A percentile compares a stretch with the other conserved stretches of the same genome.
Conservation (phyloP, 2,329 filamentous ascomycete species). For the Monosporascus sp. region DNA sequence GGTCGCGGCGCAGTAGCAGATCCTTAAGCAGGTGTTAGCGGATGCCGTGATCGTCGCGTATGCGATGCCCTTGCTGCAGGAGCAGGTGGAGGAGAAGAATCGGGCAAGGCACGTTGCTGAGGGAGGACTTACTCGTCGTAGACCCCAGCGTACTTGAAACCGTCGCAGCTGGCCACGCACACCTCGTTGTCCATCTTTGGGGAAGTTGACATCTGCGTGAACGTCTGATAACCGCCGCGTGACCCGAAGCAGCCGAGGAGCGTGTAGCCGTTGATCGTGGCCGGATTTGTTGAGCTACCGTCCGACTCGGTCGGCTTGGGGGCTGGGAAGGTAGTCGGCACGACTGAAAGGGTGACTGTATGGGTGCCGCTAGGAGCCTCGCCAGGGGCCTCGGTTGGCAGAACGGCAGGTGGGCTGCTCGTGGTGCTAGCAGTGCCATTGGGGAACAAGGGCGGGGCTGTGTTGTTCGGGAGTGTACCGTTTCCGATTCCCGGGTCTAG, state of each 20-base stretch:
- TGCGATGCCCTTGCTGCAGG: not conserved
- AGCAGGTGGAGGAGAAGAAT: not conserved
- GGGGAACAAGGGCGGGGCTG: slow-evolving; percentile 1
- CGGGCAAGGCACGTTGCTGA: not conserved
- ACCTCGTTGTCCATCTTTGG: slow-evolving; percentile 33
- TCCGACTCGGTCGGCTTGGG: slow-evolving; percentile 14
- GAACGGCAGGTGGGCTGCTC: not conserved
- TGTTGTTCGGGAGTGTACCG: slow-evolving; percentile 2
- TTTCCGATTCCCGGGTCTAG: not conserved
- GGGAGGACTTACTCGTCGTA: slow-evolving; percentile 24
- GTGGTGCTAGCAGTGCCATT: slow-evolving; percentile 4
- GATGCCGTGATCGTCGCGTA: not conserved
- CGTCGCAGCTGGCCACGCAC: slow-evolving; percentile 34
- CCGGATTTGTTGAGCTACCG: slow-evolving; percentile 8
- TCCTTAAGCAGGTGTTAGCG: slow-evolving; percentile 11
- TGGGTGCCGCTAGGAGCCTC: slow-evolving; percentile 16
- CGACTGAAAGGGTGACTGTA: slow-evolving; percentile 20
- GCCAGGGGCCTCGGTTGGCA: not conserved
- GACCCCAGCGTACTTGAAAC: slow-evolving; percentile 34
- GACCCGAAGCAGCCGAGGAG: slow-evolving; percentile 37
- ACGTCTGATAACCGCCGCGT: slow-evolving; percentile 29
- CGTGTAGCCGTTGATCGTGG: slow-evolving; percentile 14
- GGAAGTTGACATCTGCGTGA: slow-evolving; percentile 24
- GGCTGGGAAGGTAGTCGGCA: slow-evolving; percentile 10
- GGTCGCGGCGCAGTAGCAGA: slow-evolving; percentile 41